Base-by-base conservation (phyloP, 164 flowering plant genomes). In the Chimonanthus salicifolius region DNA sequence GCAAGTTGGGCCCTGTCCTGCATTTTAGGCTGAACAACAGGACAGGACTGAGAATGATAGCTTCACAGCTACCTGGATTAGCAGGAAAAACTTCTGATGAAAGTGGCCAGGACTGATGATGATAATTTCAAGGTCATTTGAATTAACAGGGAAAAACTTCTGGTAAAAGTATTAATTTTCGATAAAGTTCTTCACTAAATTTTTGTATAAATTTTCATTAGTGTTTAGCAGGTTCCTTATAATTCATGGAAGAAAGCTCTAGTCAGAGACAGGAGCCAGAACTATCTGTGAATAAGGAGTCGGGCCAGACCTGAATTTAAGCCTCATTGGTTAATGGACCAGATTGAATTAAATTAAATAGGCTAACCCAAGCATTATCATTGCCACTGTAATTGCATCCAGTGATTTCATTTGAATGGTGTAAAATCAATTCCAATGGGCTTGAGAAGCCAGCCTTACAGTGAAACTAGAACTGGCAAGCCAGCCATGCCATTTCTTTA, bases 401-500 rank as follows among this genome's bases (percentile, higher is more conserved):
- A 54, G 4, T 54, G 4, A 54, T 54, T 54, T 54, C 60, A 54
- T 54, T n/a, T 10, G n/a, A 54, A 54, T 54, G n/a, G 16, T n/a
- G 16, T 11, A 62, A 49, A 75, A 15, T 50, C 58, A 54, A 58
- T 54, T 65, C 21, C 16, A 7, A 66, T 66, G 54, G 66, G 79
- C 47, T 51, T 67, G 33, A 54, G 76, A 76, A 58, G 51, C 58
- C 50, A 58, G 51, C 58, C 50, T 78, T 82, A 82, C 84, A 51
- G 75, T 71, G 80, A 82, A 82, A 64, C 80, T 79, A 71, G 82
- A 84, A 78, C 85, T 82, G 58, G 88, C 89, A 46, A 88, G 77
- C 92, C 90, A 90, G 62, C 99, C 99, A 78, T 95, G 99, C 85
- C 87, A 95, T 80, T 93, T 87, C 76, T 95, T 93, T 75, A 93